Conservation (phyloP, 1,284 basidiomycete genomes). For the Pisolithus thermaeus region DNA sequence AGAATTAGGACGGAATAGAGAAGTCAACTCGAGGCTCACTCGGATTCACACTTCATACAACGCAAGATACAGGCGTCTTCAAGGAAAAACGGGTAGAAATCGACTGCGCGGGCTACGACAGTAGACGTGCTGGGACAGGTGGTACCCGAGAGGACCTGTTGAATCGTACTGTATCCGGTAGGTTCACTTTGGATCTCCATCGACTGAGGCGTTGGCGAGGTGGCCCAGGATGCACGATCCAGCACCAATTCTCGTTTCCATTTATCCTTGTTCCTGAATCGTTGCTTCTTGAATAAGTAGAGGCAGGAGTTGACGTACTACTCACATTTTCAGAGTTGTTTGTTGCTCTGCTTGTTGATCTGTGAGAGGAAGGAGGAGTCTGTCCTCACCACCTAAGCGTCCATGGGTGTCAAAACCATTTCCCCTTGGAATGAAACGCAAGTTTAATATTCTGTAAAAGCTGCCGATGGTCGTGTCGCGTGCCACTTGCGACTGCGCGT, state of each 20-base stretch:
- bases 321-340: constrained; percentile 22
- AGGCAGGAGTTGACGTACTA: background rate
- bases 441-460: constrained; percentile 44
- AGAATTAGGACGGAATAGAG: background rate
- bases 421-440: constrained; percentile 39
- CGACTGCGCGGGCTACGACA: constrained; percentile 46
- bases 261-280: constrained; percentile 25
- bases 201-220: constrained; percentile 1
- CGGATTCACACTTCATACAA: constrained; percentile 47
- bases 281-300: constrained; percentile 3
- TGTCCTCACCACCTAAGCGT: constrained; percentile 50
- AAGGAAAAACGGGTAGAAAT: constrained; percentile 50
- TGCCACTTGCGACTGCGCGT: constrained; percentile 41
- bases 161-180: constrained; percentile 27
- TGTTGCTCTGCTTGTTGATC: constrained; percentile 30
- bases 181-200: background rate
- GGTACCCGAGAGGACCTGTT: constrained; percentile 32
- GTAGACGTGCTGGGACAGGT: constrained; percentile 37
- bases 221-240: constrained; percentile 1
- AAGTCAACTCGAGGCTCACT: constrained; percentile 31
- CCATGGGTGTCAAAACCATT: constrained; percentile 34
- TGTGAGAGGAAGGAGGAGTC: constrained; percentile 43
- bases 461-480: constrained; percentile 36
- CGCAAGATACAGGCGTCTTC: constrained; percentile 40
- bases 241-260: constrained; percentile 22